Percentiles rank a stretch among this genome's conserved stretches.
Evolutionary conservation across 805 yeast species (phyloP).

Genomic region (Jamesozyma spencerorum): DNA sequence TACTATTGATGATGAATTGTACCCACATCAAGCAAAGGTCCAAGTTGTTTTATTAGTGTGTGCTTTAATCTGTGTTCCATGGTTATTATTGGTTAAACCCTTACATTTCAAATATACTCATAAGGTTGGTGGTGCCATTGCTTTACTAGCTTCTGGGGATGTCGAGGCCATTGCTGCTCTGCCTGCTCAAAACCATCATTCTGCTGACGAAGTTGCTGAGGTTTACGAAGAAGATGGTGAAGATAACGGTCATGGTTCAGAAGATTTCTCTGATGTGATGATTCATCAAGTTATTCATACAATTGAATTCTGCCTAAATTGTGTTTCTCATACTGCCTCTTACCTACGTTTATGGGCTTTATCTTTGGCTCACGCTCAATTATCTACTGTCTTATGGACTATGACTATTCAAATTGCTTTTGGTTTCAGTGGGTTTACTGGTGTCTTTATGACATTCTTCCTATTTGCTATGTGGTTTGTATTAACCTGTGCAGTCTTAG

Average conservation of each 20-base stretch:
- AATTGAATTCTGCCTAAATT: slow-evolving; percentile 68
- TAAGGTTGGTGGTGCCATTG: slow-evolving; percentile 25
- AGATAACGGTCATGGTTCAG: slow-evolving; percentile 36
- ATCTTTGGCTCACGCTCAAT: slow-evolving; percentile 72
- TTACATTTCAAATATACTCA: slow-evolving; percentile 35
- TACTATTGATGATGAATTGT: slow-evolving; percentile 52
- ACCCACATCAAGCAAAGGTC: slow-evolving; percentile 53
- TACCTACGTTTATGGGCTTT: slow-evolving; percentile 72
- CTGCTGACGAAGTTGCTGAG: slow-evolving; percentile 32
- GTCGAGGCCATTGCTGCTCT: slow-evolving; percentile 1
- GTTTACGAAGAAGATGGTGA: slow-evolving; percentile 30
- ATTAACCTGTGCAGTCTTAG: slow-evolving; percentile 58
- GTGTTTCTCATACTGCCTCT: slow-evolving; percentile 75
- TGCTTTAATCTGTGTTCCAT: slow-evolving; percentile 67
- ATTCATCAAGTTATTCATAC: slow-evolving; percentile 76
- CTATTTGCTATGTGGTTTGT: slow-evolving; percentile 70
- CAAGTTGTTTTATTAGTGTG: slow-evolving; percentile 49
- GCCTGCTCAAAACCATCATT: not conserved
- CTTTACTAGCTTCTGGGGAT: slow-evolving; percentile 15
- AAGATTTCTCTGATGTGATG: slow-evolving; percentile 57
- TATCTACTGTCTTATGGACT: slow-evolving; percentile 64
- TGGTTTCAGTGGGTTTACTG: slow-evolving; percentile 43
- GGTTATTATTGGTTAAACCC: slow-evolving; percentile 62
- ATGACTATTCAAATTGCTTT: slow-evolving; percentile 65
- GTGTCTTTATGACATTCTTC: slow-evolving; percentile 48